Conservation (phyloP, 306 rosid species). For the Heteromeles arbutifolia region DNA sequence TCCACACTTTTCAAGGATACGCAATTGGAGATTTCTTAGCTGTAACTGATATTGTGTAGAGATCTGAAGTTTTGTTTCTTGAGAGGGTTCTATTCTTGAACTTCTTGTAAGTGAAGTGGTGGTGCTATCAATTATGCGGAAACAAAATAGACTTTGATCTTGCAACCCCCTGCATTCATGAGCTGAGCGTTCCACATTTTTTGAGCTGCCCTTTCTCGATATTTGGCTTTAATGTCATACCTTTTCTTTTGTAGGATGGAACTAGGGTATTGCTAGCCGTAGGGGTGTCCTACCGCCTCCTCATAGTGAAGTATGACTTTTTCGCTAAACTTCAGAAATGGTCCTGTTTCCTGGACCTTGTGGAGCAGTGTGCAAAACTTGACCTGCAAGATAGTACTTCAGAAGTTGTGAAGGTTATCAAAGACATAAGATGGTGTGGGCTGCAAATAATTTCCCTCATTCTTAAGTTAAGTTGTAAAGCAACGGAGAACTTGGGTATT, state of each 20-base stretch:
- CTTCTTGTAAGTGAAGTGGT: neutral
- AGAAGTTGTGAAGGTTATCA: constrained; percentile 10
- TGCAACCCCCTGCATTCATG: neutral
- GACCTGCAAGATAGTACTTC: neutral
- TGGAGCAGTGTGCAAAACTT: constrained; percentile 24
- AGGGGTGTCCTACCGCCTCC: constrained; percentile 66
- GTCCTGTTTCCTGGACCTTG: constrained; percentile 58
- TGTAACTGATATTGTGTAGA: neutral
- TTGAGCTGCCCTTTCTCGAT: neutral
- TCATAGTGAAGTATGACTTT: constrained; percentile 41
- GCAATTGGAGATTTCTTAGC: neutral
- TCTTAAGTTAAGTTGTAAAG: constrained; percentile 46
- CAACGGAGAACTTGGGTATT: constrained; percentile 34
- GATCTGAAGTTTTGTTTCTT: neutral
- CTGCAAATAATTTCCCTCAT: constrained; percentile 44
- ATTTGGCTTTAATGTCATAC: neutral
- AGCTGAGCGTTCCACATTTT: neutral
- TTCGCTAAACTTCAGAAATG: constrained; percentile 73
- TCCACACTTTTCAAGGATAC: neutral
- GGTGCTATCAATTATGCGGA: neutral
- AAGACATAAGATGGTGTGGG: constrained; percentile 65
- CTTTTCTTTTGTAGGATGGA: constrained; percentile 30
- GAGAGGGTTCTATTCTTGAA: neutral
- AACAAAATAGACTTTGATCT: neutral
- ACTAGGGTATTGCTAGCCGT: constrained; percentile 30